Evolutionary conservation across 306 rosid species (phyloP).

Genomic region (Cicer arietinum): DNA sequence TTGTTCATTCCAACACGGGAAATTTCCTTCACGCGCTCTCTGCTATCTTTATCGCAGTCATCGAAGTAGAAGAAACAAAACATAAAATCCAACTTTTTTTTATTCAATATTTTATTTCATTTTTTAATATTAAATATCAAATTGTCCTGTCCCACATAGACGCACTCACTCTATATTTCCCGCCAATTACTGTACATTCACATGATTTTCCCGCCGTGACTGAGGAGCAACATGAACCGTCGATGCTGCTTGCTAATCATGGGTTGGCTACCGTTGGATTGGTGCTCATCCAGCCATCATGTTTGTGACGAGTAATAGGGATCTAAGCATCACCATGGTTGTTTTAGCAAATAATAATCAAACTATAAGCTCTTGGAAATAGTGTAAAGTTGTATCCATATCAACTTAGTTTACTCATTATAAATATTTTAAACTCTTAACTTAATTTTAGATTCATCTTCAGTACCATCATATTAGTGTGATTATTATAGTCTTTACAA

Average conservation of each 20-base stretch:
- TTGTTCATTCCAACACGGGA: constrained; percentile 59
- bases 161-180: neutral
- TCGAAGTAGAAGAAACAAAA: neutral
- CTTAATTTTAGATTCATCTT: too few relatives aligned
- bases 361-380: too few relatives aligned
- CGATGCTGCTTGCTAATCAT: neutral
- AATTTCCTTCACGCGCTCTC: constrained; percentile 26
- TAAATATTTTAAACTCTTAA: too few relatives aligned
- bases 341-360: too few relatives aligned
- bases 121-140: too few relatives aligned
- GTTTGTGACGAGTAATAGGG: neutral
- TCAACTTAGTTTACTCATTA: too few relatives aligned
- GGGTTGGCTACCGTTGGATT: neutral
- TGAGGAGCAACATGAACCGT: neutral
- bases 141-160: neutral
- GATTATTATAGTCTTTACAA: too few relatives aligned
- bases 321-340: neutral
- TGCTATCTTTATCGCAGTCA: constrained; percentile 11
- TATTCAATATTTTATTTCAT: neutral
- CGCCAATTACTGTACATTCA: neutral
- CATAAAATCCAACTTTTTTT: neutral
- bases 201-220: constrained; percentile 12
- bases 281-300: neutral
- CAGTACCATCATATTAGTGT: too few relatives aligned
- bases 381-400: too few relatives aligned